Percentiles rank a stretch among this genome's conserved stretches.
These are phyloP conservation scores for Yarrowia sp. DNA, from an alignment of 805 yeast species.

Conservation along the genomic window DNA sequence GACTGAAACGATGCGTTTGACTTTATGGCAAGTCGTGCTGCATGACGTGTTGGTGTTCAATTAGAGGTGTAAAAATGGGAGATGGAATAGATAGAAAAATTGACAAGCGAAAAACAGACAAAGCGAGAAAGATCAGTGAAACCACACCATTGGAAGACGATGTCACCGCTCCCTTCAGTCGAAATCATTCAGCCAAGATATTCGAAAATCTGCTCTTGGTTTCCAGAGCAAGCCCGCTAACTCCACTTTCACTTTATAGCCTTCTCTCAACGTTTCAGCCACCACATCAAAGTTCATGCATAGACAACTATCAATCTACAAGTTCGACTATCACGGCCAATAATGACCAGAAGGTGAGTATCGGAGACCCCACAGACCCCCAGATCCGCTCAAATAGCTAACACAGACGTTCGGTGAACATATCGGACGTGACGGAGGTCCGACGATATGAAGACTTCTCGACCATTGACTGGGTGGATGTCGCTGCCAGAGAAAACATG, in stretches of 20 bases:
- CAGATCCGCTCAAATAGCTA: not conserved
- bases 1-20: not conserved
- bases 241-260: not conserved
- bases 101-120: too few species aligned
- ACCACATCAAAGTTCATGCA: constrained; percentile 29
- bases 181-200: too few species aligned
- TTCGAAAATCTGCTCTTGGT: too few species aligned
- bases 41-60: constrained; percentile 14
- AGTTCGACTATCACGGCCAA: constrained; percentile 16
- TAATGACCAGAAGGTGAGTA: constrained; percentile 34
- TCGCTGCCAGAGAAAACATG: constrained; percentile 52
- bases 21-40: constrained; percentile 18
- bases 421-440: constrained; percentile 48
- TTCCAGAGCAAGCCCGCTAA: not conserved
- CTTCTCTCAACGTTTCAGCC: not conserved
- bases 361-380: too few species aligned
- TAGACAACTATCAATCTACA: not conserved
- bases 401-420: constrained; percentile 31
- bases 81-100: not conserved
- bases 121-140: too few species aligned
- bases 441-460: constrained; percentile 58
- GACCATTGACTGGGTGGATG: constrained; percentile 67
- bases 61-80: not conserved
- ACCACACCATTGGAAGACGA: too few species aligned
- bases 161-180: too few species aligned